Percentiles rank a stretch among this genome's conserved stretches.
Evolutionary conservation across 208 protist genomes (phyloP).

Genomic region (Leishmania arabica): DNA sequence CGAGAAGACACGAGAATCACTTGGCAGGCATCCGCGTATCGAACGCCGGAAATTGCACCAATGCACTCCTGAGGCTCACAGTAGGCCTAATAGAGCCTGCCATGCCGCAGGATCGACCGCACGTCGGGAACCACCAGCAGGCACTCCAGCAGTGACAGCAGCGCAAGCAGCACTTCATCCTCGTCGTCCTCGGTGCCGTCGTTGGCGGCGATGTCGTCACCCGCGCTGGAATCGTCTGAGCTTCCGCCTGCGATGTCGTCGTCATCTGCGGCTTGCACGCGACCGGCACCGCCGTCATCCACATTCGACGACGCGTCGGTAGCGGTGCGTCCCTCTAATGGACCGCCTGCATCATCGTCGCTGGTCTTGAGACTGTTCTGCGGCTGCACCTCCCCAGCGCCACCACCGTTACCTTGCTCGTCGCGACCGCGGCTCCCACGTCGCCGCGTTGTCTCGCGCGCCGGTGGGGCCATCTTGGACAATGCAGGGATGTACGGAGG

Average conservation of each 20-base stretch:
- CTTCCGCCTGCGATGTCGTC: neutral
- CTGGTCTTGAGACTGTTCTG: neutral
- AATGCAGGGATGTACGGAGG: constrained; percentile 73
- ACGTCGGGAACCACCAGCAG: constrained; percentile 85
- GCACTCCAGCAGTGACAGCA: constrained; percentile 79
- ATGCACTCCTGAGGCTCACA: neutral
- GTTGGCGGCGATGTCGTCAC: constrained; percentile 18
- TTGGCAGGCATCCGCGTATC: neutral
- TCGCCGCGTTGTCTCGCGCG: constrained; percentile 5
- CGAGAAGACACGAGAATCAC: neutral
- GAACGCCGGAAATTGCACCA: neutral
- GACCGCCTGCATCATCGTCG: neutral
- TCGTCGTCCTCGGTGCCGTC: constrained; percentile 39
- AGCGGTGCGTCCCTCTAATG: neutral
- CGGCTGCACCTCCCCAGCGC: neutral
- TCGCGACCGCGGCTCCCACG: neutral
- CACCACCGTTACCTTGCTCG: neutral
- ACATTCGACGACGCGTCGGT: neutral
- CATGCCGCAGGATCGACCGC: constrained; percentile 74
- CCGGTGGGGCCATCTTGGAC: constrained; percentile 5
- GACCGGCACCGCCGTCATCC: neutral
- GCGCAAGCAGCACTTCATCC: constrained; percentile 73
- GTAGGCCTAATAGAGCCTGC: constrained; percentile 45
- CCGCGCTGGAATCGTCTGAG: constrained; percentile 13
- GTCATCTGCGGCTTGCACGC: neutral